Base-by-base conservation (phyloP, 305 asterid species). In the Ruellia speciosa region DNA sequence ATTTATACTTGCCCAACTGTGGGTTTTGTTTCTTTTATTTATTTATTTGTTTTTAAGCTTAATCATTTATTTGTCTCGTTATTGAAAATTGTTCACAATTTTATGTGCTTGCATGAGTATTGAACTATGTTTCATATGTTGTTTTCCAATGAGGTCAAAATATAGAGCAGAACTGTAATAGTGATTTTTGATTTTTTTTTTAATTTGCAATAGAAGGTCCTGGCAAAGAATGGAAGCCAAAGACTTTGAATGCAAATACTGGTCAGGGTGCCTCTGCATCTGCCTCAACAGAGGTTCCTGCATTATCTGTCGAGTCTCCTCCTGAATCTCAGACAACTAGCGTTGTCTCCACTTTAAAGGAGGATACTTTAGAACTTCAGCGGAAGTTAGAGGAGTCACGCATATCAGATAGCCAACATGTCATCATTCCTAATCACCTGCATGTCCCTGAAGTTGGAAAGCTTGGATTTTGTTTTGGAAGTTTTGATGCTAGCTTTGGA, bases 381-480 rank as follows among this genome's bases (percentile, higher is more conserved):
- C 73, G 64, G 77, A 82, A 86, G 77, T 63, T 89, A 35, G 85
- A 78, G 64, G 78, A 73, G 41, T 60, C 75, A 0, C 85, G 66
- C 66, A 69, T 87, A 60, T 82, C 96, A 52, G 84, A 72, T 61
- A 76, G 70, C 40, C 78, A 84, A 62, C 89, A 84, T 73, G 97
- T 90, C 60, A 81, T 84, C 67, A 81, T 90, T 14, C 97, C 96
- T 16, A 73, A 71, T 66, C 94, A 88, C 64, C 84, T 86, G 52
- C 97, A 89, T 68, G 92, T 84, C 49, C 95, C 94, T 60, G 88
- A 81, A 69, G 79, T 77, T 66, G 88, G 80, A 65, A 86, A 86
- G 62, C 95, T 89, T 58, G 92, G 95, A 68, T 86, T 89, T 65
- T 69, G 88, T 73, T 89, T 89, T 79, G 97, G 97, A 75, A 89